Conservation (phyloP, 192 early-diverging fungal genomes). For the Coemansia interrupta region DNA sequence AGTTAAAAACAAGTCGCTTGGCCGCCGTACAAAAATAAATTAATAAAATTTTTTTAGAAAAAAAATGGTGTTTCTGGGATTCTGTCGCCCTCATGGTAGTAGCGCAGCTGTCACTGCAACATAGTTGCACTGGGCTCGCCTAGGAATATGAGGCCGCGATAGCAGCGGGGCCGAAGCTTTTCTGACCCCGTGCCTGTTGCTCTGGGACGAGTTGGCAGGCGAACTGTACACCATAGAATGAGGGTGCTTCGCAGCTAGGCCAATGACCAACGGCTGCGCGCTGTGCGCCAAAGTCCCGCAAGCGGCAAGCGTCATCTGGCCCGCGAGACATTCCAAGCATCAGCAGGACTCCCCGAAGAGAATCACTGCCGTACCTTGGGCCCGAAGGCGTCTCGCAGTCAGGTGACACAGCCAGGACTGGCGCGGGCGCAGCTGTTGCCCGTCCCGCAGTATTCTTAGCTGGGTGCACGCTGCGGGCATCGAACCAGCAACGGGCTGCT, state of each 20-base stretch:
- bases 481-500: background rate
- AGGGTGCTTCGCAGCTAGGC: conserved; percentile 20
- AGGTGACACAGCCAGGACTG: too few species aligned
- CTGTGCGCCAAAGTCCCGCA: background rate
- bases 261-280: conserved; percentile 16
- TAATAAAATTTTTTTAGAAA: conserved; percentile 1
- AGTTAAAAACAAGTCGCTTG: background rate
- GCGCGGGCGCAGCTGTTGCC: too few species aligned
- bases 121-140: conserved; percentile 39
- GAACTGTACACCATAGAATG: conserved; percentile 33
- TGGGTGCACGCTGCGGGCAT: too few species aligned
- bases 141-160: conserved; percentile 52
- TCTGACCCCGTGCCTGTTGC: conserved; percentile 28
- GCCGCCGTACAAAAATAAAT: too few species aligned
- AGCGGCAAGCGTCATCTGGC: background rate
- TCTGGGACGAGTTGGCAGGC: conserved; percentile 48
- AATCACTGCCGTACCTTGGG: background rate
- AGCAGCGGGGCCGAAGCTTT: conserved; percentile 26
- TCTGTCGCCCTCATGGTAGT: conserved; percentile 45
- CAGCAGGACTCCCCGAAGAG: background rate
- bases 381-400: too few species aligned
- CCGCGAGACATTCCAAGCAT: background rate
- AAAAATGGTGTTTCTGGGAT: conserved; percentile 1
- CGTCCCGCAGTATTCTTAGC: too few species aligned
- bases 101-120: conserved; percentile 43